Conservation (phyloP, 2,329 filamentous ascomycete species). For the Furcasterigmium sp. region DNA sequence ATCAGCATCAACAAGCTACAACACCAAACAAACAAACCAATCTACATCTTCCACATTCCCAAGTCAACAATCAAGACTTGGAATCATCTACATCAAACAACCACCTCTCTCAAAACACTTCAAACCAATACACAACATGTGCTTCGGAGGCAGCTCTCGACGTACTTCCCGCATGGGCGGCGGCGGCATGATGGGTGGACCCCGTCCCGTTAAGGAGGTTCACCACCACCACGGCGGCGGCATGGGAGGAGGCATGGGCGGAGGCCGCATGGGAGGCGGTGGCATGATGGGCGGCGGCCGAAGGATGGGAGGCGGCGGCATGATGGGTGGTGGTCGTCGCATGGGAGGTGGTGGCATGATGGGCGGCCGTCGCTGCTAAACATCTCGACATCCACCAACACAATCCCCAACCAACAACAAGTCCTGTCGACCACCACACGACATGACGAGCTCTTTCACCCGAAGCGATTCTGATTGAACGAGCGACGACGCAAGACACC, state of each 20-base stretch:
- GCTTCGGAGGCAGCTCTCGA: constrained; percentile 1
- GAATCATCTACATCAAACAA: neutral
- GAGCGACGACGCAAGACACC: neutral
- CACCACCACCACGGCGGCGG: neutral
- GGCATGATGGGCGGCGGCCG: neutral
- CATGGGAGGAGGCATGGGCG: neutral
- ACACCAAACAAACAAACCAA: neutral
- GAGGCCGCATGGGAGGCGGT: neutral
- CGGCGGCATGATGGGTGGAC: constrained; percentile 1
- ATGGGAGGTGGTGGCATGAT: neutral
- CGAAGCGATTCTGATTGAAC: neutral
- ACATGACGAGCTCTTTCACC: neutral
- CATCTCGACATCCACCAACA: neutral
- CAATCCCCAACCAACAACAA: neutral
- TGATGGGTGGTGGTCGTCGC: neutral
- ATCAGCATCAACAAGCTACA: neutral
- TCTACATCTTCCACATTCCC: neutral
- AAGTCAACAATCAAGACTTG: neutral
- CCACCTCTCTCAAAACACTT: neutral
- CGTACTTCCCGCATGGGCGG: neutral
- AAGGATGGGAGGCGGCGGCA: neutral
- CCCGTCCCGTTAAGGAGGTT: neutral
- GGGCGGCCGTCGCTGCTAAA: neutral
- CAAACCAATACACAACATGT: neutral
- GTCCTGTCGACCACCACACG: neutral